Conservation (phyloP, 495 filamentous ascomycete genomes). For the Trypethelium eluteriae region DNA sequence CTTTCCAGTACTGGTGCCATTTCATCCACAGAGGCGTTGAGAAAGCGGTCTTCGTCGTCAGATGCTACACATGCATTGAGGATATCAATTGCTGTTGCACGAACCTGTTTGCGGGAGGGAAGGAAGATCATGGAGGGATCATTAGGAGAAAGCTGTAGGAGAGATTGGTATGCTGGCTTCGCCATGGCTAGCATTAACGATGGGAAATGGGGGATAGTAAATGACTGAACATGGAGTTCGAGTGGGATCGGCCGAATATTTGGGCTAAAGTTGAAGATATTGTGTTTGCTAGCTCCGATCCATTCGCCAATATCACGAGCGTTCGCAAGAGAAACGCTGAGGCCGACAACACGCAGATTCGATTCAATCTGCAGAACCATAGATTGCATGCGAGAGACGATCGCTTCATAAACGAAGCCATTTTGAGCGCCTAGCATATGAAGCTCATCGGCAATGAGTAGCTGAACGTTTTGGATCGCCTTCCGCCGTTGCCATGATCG, state of each 20-base stretch:
- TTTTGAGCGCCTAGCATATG: slow-evolving; percentile 88
- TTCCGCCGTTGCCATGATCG: slow-evolving; percentile 92
- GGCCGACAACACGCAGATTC: slow-evolving; percentile 75
- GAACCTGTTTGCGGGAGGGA: slow-evolving; percentile 83
- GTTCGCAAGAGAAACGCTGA: slow-evolving; percentile 90
- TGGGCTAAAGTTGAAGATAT: slow-evolving; percentile 96
- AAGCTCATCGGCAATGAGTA: slow-evolving; percentile 94
- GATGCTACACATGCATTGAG: slow-evolving; percentile 76
- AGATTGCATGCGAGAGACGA: slow-evolving; percentile 96
- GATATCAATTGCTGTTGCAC: slow-evolving; percentile 82
- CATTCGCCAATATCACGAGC: slow-evolving; percentile 92
- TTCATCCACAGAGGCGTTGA: slow-evolving; percentile 71
- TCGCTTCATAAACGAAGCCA: slow-evolving; percentile 88
- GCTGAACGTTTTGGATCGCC: slow-evolving; percentile 81
- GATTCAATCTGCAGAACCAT: slow-evolving; percentile 83
- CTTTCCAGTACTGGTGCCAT: slow-evolving; percentile 72
- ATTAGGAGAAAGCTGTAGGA: slow-evolving; percentile 74
- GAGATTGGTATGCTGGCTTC: slow-evolving; percentile 79
- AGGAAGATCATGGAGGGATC: slow-evolving; percentile 90
- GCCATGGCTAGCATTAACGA: slow-evolving; percentile 98
- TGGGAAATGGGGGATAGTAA: slow-evolving; percentile 91
- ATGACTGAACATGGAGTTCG: slow-evolving; percentile 93
- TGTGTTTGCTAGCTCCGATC: slow-evolving; percentile 98
- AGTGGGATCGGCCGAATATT: slow-evolving; percentile 78
- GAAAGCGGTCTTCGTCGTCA: slow-evolving; percentile 88